phyloP scores from a whole-genome alignment of 129 eudicot genomes.

The Silybum marianum region DNA sequence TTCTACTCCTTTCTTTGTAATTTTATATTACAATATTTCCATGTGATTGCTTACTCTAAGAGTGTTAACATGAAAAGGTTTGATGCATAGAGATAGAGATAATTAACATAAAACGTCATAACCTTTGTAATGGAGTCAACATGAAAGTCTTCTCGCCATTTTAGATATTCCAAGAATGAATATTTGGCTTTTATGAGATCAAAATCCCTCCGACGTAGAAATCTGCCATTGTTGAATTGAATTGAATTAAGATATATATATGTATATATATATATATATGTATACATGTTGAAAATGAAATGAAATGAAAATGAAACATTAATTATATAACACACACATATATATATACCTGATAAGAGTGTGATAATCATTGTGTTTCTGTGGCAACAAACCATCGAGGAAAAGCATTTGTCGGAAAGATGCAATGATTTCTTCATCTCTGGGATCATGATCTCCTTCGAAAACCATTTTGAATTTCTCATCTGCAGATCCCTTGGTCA shows the following conservation, averaged over 20 bases:
- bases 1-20: too few relatives aligned
- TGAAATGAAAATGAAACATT: too few relatives aligned
- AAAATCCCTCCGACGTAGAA: conserved; percentile 52
- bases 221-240: conserved; percentile 27
- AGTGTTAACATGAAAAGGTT: too few relatives aligned
- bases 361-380: neutral
- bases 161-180: conserved; percentile 40
- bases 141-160: conserved; percentile 56
- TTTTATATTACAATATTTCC: too few relatives aligned
- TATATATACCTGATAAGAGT: neutral
- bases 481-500: neutral
- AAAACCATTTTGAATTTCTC: neutral
- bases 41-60: too few relatives aligned
- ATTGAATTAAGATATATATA: too few relatives aligned
- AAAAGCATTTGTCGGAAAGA: neutral
- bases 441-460: neutral
- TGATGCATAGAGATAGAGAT: too few relatives aligned
- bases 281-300: neutral
- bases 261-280: too few relatives aligned
- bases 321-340: too few relatives aligned
- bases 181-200: conserved; percentile 56
- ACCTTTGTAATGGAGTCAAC: conserved; percentile 38
- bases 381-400: neutral
- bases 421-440: neutral
- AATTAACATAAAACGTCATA: too few relatives aligned